Base-by-base conservation (phyloP, 805 yeast genomes). In the Saccharomycopsis amapae region DNA sequence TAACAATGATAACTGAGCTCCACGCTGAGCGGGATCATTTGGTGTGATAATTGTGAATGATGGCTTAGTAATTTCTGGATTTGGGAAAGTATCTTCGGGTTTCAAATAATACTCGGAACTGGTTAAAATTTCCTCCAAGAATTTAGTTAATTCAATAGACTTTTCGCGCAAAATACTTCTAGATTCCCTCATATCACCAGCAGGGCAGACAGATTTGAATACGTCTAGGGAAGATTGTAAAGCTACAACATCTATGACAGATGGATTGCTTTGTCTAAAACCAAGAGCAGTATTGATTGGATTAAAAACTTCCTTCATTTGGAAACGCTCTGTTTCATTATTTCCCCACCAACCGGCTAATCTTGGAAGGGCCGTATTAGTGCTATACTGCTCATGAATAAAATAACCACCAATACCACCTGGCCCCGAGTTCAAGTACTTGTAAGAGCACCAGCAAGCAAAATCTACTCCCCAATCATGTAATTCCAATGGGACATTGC, bases 311-410 rank as follows among this genome's bases (percentile, higher is more conserved):
- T 81, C 89, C 46, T 73, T 58, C 97, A 89, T 89, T 56, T 78
- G 70, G 62, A 89, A 89, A 51, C 97, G 65, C 30, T 76, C 76
- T 1, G 56, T 55, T 0, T 81, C 67, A 54, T 82, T 78, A 58
- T 87, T 89, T 1, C 96, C 97, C 96, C 97, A 89, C 97, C 97
- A 89, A 1, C 97, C 97, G 0, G 96, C 95, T 42, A 86, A 66
- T 50, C 97, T 68, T 1, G 95, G 85, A 32, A 69, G 55, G 18
- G 57, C 54, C 24, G 60, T 58, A 34, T 54, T 48, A 17, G 38
- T 41, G n/a, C 46, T 37, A 22, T 56, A 65, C 50, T 62, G 71
- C 52, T 78, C 81, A 59, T 89, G 79, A 32, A 89, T 81, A 56
- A 77, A 89, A 19, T 86, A 71, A 1, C 96, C 96, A 4, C 88